Conservation (phyloP, 495 filamentous ascomycete genomes). For the Cercophora sp. region DNA sequence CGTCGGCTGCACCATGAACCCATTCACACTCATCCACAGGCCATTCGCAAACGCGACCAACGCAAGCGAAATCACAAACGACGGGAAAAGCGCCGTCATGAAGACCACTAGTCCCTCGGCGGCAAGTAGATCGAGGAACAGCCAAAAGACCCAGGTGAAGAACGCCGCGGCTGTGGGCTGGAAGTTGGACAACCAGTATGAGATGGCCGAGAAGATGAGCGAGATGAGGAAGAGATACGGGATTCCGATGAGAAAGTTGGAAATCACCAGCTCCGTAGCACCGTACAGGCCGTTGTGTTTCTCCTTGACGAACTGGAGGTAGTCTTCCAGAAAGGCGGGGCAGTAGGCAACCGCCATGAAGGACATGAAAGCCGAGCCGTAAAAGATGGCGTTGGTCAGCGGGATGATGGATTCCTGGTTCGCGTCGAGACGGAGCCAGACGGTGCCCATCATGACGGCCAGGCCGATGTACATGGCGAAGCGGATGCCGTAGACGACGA, state of each 20-base stretch:
- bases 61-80: conserved; percentile 73
- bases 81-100: conserved; percentile 65
- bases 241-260: conserved; percentile 78
- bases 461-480: conserved; percentile 78
- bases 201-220: conserved; percentile 66
- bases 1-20: conserved; percentile 69
- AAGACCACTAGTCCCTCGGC: conserved; percentile 79
- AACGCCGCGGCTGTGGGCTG: conserved; percentile 60
- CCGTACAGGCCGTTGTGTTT: conserved; percentile 79
- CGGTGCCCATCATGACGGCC: conserved; percentile 84
- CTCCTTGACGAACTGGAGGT: conserved; percentile 68
- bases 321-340: conserved; percentile 77
- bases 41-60: conserved; percentile 78
- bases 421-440: conserved; percentile 67
- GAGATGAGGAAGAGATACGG: conserved; percentile 76
- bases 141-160: conserved; percentile 79
- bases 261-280: conserved; percentile 62
- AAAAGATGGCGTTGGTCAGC: conserved; percentile 70
- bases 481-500: conserved; percentile 76
- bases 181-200: conserved; percentile 80
- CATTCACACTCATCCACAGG: conserved; percentile 79
- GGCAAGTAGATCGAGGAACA: conserved; percentile 78
- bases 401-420: conserved; percentile 68
- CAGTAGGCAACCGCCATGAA: conserved; percentile 90
- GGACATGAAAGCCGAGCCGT: conserved; percentile 77